Evolutionary conservation across 2,329 filamentous ascomycete genomes (phyloP).

Genomic region (Neurospora crassa): DNA sequence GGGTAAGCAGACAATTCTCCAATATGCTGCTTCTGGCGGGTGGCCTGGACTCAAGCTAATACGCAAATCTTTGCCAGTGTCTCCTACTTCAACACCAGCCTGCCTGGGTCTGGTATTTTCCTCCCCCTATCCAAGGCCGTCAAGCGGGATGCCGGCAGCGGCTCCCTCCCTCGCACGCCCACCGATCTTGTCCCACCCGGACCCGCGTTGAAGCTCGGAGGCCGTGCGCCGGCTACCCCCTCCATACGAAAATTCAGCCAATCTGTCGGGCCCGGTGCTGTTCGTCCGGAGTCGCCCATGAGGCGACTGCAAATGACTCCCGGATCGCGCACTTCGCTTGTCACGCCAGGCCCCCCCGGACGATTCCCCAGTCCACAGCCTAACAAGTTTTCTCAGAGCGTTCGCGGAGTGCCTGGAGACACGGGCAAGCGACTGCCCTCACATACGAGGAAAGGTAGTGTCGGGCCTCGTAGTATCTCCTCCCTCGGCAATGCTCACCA

Average conservation of each 20-base stretch:
- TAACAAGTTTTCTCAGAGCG: conserved; percentile 53
- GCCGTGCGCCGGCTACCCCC: conserved; percentile 55
- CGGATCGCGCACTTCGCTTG: conserved; percentile 45
- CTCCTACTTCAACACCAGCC: conserved; percentile 71
- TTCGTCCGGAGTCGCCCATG: conserved; percentile 78
- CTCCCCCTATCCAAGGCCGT: conserved; percentile 74
- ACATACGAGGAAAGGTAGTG: conserved; percentile 39
- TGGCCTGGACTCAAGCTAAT: neutral
- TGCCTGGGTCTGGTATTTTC: conserved; percentile 84
- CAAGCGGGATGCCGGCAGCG: conserved; percentile 46
- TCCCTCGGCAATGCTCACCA: conserved; percentile 39
- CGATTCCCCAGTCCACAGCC: conserved; percentile 55
- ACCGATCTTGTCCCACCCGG: conserved; percentile 49
- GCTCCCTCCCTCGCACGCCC: conserved; percentile 56
- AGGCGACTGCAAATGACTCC: conserved; percentile 58
- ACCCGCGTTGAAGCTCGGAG: conserved; percentile 39
- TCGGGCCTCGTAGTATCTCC: conserved; percentile 49
- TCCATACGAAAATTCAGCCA: conserved; percentile 75
- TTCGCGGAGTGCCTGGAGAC: conserved; percentile 51
- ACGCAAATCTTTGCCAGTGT: conserved; percentile 32
- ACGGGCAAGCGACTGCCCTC: conserved; percentile 44
- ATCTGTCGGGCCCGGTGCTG: conserved; percentile 68
- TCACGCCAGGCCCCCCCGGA: conserved; percentile 44
- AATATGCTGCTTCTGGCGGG: conserved; percentile 1
- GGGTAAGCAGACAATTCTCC: conserved; percentile 49